These are phyloP conservation scores for Colletotrichum sansevieriae DNA, from an alignment of 2,329 filamentous ascomycete genomes.

Conservation along the genomic window DNA sequence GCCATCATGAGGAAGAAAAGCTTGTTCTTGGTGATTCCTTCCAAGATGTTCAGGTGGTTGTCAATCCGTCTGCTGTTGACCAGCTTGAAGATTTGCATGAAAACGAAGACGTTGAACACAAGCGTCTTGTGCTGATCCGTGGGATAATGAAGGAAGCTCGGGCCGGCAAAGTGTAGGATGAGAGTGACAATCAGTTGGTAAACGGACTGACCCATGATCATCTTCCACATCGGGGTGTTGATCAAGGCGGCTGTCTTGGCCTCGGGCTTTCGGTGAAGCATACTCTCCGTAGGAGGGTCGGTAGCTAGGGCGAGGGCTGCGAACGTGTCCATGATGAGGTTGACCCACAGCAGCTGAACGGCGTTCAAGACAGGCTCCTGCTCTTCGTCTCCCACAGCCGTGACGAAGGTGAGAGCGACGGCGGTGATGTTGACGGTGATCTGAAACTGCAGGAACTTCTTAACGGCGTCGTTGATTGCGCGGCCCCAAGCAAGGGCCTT, in stretches of 20 bases:
- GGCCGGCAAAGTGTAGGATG: constrained; percentile 75
- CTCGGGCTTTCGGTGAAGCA: constrained; percentile 80
- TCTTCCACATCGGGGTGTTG: constrained; percentile 86
- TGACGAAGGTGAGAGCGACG: constrained; percentile 82
- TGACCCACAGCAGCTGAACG: constrained; percentile 87
- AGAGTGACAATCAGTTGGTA: constrained; percentile 80
- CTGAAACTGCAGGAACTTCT: constrained; percentile 75
- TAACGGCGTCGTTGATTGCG: constrained; percentile 73
- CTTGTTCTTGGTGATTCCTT: constrained; percentile 75
- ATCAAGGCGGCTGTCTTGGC: constrained; percentile 81
- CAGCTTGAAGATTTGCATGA: constrained; percentile 88
- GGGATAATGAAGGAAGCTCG: constrained; percentile 65
- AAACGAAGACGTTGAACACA: constrained; percentile 87
- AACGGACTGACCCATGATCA: constrained; percentile 85
- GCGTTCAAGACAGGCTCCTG: constrained; percentile 79
- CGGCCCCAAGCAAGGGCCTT: constrained; percentile 73
- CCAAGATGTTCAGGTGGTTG: constrained; percentile 82
- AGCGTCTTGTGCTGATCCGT: constrained; percentile 67
- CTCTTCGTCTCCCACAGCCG: constrained; percentile 73
- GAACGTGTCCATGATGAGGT: constrained; percentile 88
- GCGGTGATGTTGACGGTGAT: constrained; percentile 85
- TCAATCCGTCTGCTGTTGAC: constrained; percentile 81
- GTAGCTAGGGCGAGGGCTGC: constrained; percentile 82
- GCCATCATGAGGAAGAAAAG: constrained; percentile 78
- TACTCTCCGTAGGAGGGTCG: constrained; percentile 76